These are phyloP conservation scores for Ilyonectria robusta DNA, from an alignment of 2,329 filamentous ascomycete species.

Conservation along the genomic window DNA sequence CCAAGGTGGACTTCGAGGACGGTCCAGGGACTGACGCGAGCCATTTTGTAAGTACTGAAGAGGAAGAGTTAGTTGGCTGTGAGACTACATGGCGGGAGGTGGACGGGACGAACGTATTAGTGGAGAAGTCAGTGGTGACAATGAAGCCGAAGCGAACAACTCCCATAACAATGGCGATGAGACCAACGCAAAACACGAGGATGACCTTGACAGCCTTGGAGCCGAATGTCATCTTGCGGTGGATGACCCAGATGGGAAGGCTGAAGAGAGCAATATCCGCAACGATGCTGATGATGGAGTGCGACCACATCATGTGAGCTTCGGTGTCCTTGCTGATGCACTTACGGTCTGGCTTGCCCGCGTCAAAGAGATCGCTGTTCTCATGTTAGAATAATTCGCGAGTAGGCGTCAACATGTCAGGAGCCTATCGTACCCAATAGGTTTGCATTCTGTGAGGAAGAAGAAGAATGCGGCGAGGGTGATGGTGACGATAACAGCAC, in stretches of 20 bases:
- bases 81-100: neutral
- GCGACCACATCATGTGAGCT: slow-evolving; percentile 52
- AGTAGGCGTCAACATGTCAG: neutral
- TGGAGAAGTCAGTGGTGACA: slow-evolving; percentile 46
- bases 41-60: slow-evolving; percentile 54
- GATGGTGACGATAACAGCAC: slow-evolving; percentile 27
- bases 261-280: slow-evolving; percentile 53
- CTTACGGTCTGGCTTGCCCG: slow-evolving; percentile 25
- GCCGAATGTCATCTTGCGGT: slow-evolving; percentile 54
- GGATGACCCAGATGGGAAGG: slow-evolving; percentile 55
- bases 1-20: slow-evolving; percentile 58
- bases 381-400: neutral
- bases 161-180: slow-evolving; percentile 54
- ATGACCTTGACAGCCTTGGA: slow-evolving; percentile 53
- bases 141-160: slow-evolving; percentile 55
- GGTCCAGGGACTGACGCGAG: slow-evolving; percentile 54
- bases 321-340: slow-evolving; percentile 38
- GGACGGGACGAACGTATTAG: slow-evolving; percentile 50
- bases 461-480: slow-evolving; percentile 40
- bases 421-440: slow-evolving; percentile 31
- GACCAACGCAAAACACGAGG: slow-evolving; percentile 55
- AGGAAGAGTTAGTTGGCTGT: neutral
- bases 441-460: slow-evolving; percentile 38
- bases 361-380: slow-evolving; percentile 39
- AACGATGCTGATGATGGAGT: slow-evolving; percentile 50